Evolutionary conservation across 192 early-diverging fungal genomes (phyloP).

Genomic region (Podila horticola): DNA sequence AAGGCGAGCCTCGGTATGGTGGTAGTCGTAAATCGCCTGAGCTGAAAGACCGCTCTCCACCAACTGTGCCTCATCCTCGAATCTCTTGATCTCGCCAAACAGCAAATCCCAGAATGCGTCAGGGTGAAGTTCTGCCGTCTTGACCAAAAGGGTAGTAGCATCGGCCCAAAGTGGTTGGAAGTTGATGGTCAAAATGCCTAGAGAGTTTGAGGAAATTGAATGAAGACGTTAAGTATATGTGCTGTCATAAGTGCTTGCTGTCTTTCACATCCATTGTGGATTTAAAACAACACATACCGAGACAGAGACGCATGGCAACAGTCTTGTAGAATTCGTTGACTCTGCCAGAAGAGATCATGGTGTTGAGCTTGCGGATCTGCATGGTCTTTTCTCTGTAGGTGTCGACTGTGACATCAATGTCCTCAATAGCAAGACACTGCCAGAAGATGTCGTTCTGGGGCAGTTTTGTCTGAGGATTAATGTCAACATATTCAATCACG

Average conservation of each 20-base stretch:
- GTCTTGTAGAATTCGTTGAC: slow-evolving; percentile 79
- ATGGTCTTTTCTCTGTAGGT: slow-evolving; percentile 84
- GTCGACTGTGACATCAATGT: slow-evolving; percentile 66
- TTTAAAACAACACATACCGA: slow-evolving; percentile 59
- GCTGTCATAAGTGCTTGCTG: too few relatives aligned
- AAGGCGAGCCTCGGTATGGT: slow-evolving; percentile 17
- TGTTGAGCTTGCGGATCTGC: slow-evolving; percentile 76
- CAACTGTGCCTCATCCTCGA: slow-evolving; percentile 68
- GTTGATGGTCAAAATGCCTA: slow-evolving; percentile 78
- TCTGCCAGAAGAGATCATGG: slow-evolving; percentile 66
- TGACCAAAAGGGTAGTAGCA: slow-evolving; percentile 65
- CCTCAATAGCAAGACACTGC: slow-evolving; percentile 72
- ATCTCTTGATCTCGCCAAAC: slow-evolving; percentile 64
- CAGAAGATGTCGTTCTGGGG: slow-evolving; percentile 58
- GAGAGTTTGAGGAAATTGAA: neutral
- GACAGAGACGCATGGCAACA: slow-evolving; percentile 68
- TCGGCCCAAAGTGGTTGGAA: slow-evolving; percentile 89
- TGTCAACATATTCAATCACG: slow-evolving; percentile 61
- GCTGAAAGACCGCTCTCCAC: slow-evolving; percentile 63
- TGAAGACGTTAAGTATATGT: neutral
- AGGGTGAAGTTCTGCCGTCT: slow-evolving; percentile 60
- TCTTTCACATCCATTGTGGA: neutral
- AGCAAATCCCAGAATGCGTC: slow-evolving; percentile 71
- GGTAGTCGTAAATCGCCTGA: slow-evolving; percentile 38
- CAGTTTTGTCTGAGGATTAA: slow-evolving; percentile 26